These are phyloP conservation scores for Nicotiana attenuata DNA, from an alignment of 257 asterid genomes.

Conservation along the genomic window DNA sequence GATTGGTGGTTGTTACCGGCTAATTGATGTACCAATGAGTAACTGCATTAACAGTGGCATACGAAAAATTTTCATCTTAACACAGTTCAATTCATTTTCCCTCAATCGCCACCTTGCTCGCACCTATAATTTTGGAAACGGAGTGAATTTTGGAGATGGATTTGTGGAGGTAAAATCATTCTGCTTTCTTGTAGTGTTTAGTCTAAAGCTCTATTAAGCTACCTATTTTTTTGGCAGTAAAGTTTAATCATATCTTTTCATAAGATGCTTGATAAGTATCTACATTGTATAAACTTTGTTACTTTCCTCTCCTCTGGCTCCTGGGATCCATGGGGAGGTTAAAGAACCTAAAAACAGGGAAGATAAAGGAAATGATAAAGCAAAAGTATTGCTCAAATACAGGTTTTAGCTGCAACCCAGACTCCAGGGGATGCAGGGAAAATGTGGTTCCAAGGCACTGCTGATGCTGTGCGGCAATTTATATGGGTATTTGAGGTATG, in stretches of 20 bases:
- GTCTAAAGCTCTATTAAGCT: background rate
- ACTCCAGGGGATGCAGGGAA: constrained; percentile 91
- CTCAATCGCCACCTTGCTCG: constrained; percentile 92
- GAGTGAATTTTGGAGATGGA: constrained; percentile 85
- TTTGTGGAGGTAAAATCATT: constrained; percentile 76
- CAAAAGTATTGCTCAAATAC: background rate
- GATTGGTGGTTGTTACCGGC: constrained; percentile 89
- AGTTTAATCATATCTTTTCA: background rate
- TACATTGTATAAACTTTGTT: background rate
- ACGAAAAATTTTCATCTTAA: constrained; percentile 76
- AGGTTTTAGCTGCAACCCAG: constrained; percentile 99
- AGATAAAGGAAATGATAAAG: constrained; percentile 3
- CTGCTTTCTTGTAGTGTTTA: background rate
- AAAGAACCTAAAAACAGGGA: background rate
- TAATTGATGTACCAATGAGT: constrained; percentile 94
- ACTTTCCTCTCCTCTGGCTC: background rate
- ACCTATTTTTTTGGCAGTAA: background rate
- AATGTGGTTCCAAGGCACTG: constrained; percentile 98
- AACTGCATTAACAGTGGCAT: constrained; percentile 98
- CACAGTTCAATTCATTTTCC: constrained; percentile 92
- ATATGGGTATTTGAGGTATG: constrained; percentile 91
- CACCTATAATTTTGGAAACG: constrained; percentile 70
- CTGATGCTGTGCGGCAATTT: constrained; percentile 97
- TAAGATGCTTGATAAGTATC: background rate
- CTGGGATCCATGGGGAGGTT: background rate